Evolutionary conservation across 352 stramenopile species (phyloP), one percentile per base, ranked within the genome.

Genomic region (Thalassiosira exigua): DNA sequence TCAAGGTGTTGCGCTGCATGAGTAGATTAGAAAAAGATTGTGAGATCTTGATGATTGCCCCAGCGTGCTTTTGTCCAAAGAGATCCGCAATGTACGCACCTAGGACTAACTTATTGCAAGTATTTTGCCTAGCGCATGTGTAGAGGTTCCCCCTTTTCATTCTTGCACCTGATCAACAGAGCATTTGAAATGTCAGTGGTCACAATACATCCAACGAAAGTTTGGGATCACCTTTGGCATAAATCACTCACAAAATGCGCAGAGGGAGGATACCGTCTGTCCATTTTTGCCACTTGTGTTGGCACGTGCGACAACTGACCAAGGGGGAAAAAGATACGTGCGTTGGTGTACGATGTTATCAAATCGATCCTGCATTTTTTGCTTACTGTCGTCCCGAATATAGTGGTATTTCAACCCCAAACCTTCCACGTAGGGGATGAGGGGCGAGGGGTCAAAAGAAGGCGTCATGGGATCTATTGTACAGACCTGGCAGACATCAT

Each of bases 141-240:
- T 99, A 99, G 17, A 99, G 86, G 79, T 98, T 90, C 3, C 97
- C 97, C 30, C 97, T 93, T 86, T 99, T 99, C 95, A 99, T 98
- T 56, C 96, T 91, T 19, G 95, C 91, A n/a, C n/a, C n/a, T n/a
- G n/a, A n/a, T n/a, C n/a, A n/a, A n/a, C n/a, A n/a, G n/a, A n/a
- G n/a, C n/a, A n/a, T n/a, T n/a, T n/a, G n/a, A n/a, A n/a, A n/a
- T n/a, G n/a, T n/a, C n/a, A n/a, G n/a, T n/a, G n/a, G n/a, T n/a
- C n/a, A n/a, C n/a, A n/a, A n/a, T n/a, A n/a, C n/a, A n/a, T n/a
- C n/a, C n/a, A n/a, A n/a, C n/a, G n/a, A n/a, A n/a, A n/a, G n/a
- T n/a, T n/a, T n/a, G n/a, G n/a, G n/a, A n/a, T n/a, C n/a, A n/a
- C n/a, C n/a, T n/a, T n/a, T n/a, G n/a, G n/a, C n/a, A n/a, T n/a